Evolutionary conservation across 176 grass and related monocot species (phyloP), one percentile per base, ranked within the genome.

Genomic region (Puccinellia tenuiflora): DNA sequence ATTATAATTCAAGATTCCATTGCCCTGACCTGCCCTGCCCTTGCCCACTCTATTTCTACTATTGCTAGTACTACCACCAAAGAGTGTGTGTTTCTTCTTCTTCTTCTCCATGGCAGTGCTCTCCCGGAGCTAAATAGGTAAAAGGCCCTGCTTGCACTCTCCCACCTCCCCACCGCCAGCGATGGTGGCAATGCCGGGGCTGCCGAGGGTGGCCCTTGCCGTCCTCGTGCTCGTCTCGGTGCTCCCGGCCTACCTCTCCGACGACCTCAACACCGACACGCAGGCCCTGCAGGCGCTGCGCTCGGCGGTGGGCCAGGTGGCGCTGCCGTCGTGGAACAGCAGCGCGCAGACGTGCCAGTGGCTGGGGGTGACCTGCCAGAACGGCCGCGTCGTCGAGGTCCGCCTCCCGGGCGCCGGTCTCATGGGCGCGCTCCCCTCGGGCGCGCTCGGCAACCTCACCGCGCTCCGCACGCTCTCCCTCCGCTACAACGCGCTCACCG

Each of bases 401-500:
- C 96, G 91, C 13, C 89, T 98, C 46, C 96, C 96, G 1, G 96
- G 89, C 78, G 85, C 82, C 2, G 91, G 92, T 6, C 91, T 99
- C 81, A 86, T 93, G 65, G 96, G 96, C 67, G 59, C 16, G 80
- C 92, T 99, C 83, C 96, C 96, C 1, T 75, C 56, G 2, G 91
- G 85, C 17, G 87, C 75, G 14, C 59, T 99, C 56, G 92, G 96
- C 83, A 93, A 81, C 67, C 91, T 99, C 82, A 83, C 92, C 15
- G 96, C 92, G 48, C 89, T 99, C 47, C 92, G 89, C 16, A 93
- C 96, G 21, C 89, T 98, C 80, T 94, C 92, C 75, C 93, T 99
- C 89, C 90, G 96, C 40, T 90, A 92, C 82, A 99, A 99, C 83
- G 89, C 88, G 31, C 92, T 99, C 29, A 77, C 79, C 3, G 96